Conservation (phyloP, 768 basidiomycete species). For the Suillus variegatus region DNA sequence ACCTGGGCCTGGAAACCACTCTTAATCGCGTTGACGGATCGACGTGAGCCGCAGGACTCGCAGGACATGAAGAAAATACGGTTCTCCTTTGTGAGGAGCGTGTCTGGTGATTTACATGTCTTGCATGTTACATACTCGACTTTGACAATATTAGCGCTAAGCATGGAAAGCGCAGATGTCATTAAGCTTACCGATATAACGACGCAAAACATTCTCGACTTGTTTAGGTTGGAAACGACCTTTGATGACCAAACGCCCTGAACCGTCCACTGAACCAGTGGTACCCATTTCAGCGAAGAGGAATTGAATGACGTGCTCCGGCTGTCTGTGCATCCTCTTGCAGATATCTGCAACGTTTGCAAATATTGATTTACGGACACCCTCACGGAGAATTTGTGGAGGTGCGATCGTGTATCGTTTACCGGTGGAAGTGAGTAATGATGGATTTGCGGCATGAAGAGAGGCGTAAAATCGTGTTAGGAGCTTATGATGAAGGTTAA, state of each 20-base stretch:
- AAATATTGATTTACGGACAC: conserved; percentile 96
- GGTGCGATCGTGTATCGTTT: conserved; percentile 98
- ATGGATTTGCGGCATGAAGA: conserved; percentile 92
- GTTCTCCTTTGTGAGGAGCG: conserved; percentile 94
- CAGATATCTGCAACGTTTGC: conserved; percentile 97
- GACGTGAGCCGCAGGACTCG: conserved; percentile 86
- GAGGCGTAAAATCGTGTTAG: conserved; percentile 90
- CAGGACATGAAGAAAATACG: conserved; percentile 98
- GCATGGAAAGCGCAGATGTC: neutral
- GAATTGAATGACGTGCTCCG: conserved; percentile 97
- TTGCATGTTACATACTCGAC: conserved; percentile 99
- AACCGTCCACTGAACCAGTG: conserved; percentile 92
- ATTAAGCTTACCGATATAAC: conserved; percentile 83
- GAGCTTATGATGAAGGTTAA: conserved; percentile 51
- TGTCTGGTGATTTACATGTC: conserved; percentile 99
- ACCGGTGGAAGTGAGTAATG: conserved; percentile 78
- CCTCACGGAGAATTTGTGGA: conserved; percentile 91
- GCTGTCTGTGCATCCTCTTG: conserved; percentile 96
- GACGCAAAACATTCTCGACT: conserved; percentile 93
- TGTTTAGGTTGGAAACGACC: conserved; percentile 99
- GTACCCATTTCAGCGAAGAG: conserved; percentile 99
- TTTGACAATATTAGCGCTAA: conserved; percentile 29
- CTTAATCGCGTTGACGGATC: conserved; percentile 96
- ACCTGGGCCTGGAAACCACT: conserved; percentile 98
- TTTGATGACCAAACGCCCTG: conserved; percentile 91